Evolutionary conservation across 495 filamentous ascomycete species (phyloP), one percentile per base, ranked within the genome.

Genomic region (Penicillium flavigenum): DNA sequence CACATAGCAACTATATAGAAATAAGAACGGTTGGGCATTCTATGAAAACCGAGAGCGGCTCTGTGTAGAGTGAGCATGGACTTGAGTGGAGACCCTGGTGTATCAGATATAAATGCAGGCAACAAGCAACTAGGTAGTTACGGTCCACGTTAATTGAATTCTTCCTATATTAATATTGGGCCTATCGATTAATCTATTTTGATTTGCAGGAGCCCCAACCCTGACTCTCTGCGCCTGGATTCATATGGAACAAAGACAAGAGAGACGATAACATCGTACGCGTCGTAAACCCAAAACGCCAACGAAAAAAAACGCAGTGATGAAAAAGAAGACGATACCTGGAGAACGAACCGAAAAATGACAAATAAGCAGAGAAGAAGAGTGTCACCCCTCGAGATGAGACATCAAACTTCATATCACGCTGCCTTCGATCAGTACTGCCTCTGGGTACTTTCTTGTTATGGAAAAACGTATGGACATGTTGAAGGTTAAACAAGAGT

Each of bases 161-260:
- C 46, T 41, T 57, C 24, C 51, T 60, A 29, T 64, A 60, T 64
- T 67, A 64, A 62, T 64, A 57, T 64, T 46, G 60, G 60, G 56
- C 61, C 59, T 60, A 62, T 61, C 59, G 44, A 66, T 67, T 66
- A 64, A 57, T 69, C 66, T 69, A 69, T 62, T 65, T 68, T 68
- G 60, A 62, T 64, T 69, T 55, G 63, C 61, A 59, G 60, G 29
- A 51, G 54, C 61, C 47, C 56, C 63, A 62, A 57, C 54, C 56
- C 36, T 51, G 56, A 60, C 57, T 61, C 55, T 57, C 26, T 62
- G 59, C 62, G 54, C 54, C 57, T 46, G 51, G 53, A 53, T 63
- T 54, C 48, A 51, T 61, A 63, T 66, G 58, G 63, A 63, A 66
- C 60, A 66, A 57, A 56, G 58, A 66, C 60, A 64, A 54, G 26